phyloP scores from a whole-genome alignment of 768 basidiomycete species.

The Polyporus arcularius region DNA sequence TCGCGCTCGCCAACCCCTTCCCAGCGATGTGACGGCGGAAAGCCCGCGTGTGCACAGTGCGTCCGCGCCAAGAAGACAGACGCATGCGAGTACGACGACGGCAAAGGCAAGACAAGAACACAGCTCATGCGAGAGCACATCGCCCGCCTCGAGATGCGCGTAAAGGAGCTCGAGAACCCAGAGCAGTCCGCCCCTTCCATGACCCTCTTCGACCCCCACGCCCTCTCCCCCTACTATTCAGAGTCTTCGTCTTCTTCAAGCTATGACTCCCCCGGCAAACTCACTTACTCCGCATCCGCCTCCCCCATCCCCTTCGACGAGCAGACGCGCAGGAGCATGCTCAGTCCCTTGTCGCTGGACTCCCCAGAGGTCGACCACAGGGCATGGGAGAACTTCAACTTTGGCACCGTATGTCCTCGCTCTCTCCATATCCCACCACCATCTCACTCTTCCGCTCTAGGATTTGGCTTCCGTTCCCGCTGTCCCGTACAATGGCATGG shows the following conservation, averaged over 20 bases:
- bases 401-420: slow-evolving; percentile 20
- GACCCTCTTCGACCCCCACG: slow-evolving; percentile 70
- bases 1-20: background rate
- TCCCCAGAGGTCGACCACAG: slow-evolving; percentile 22
- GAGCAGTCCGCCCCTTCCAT: slow-evolving; percentile 71
- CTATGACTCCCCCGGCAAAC: slow-evolving; percentile 33
- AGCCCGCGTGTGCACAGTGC: slow-evolving; percentile 81
- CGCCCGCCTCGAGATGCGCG: slow-evolving; percentile 65
- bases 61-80: slow-evolving; percentile 75
- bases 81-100: slow-evolving; percentile 80
- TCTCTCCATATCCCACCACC: background rate
- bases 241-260: slow-evolving; percentile 36
- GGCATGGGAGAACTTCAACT: slow-evolving; percentile 27
- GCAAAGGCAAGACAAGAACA: slow-evolving; percentile 80
- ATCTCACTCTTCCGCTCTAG: slow-evolving; percentile 13
- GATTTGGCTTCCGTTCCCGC: slow-evolving; percentile 20
- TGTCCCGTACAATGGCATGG: slow-evolving; percentile 19
- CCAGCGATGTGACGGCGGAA: slow-evolving; percentile 76
- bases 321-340: slow-evolving; percentile 6
- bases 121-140: slow-evolving; percentile 80
- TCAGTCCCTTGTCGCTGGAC: slow-evolving; percentile 15
- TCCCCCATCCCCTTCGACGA: slow-evolving; percentile 41
- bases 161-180: slow-evolving; percentile 75
- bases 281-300: slow-evolving; percentile 34
- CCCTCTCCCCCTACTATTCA: slow-evolving; percentile 30